phyloP scores from a whole-genome alignment of 768 basidiomycete genomes.

The Strobilomyces dryophilus region DNA sequence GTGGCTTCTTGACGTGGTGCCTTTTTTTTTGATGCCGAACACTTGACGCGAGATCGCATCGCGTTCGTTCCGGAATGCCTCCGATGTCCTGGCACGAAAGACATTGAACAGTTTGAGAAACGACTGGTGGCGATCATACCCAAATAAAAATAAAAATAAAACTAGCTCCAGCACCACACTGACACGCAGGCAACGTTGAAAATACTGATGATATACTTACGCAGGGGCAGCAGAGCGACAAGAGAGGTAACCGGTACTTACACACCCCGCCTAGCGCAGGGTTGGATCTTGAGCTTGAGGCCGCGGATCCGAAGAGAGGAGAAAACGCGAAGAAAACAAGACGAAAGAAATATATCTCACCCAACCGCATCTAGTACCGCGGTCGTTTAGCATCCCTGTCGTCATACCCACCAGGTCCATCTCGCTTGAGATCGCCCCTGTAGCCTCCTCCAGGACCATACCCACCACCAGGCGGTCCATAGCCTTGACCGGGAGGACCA shows the following conservation, averaged over 20 bases:
- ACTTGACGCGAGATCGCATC: slow-evolving; percentile 18
- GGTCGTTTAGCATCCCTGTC: slow-evolving; percentile 81
- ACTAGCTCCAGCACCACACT: slow-evolving; percentile 5
- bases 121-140: slow-evolving; percentile 1
- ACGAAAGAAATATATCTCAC: slow-evolving; percentile 30
- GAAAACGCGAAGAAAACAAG: slow-evolving; percentile 22
- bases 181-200: slow-evolving; percentile 14
- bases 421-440: slow-evolving; percentile 73
- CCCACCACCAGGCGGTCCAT: slow-evolving; percentile 45
- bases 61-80: not conserved
- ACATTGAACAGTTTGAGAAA: not conserved
- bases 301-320: slow-evolving; percentile 18
- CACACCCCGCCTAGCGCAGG: slow-evolving; percentile 32
- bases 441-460: slow-evolving; percentile 48
- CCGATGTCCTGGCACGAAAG: not conserved
- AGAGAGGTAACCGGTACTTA: slow-evolving; percentile 28
- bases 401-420: slow-evolving; percentile 71
- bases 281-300: slow-evolving; percentile 19
- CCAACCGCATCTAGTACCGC: slow-evolving; percentile 58
- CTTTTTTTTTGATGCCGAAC: slow-evolving; percentile 11
- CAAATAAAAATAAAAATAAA: not conserved
- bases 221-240: slow-evolving; percentile 28
- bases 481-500: slow-evolving; percentile 36
- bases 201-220: slow-evolving; percentile 37
- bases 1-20: slow-evolving; percentile 21